Evolutionary conservation across 1,284 basidiomycete genomes (phyloP).

Genomic region (Microbotryum lychnidis-dioicae): DNA sequence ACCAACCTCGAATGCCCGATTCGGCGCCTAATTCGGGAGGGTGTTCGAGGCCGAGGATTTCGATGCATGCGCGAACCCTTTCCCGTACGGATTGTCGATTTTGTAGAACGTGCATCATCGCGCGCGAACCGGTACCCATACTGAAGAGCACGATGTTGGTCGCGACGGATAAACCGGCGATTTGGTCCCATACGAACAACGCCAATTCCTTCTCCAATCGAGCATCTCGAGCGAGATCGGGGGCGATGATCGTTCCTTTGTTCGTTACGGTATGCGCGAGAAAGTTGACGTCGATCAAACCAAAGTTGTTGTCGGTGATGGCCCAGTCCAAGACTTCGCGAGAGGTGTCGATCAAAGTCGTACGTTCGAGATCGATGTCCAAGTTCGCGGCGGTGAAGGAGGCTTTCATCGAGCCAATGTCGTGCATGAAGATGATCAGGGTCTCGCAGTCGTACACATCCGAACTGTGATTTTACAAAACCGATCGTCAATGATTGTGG

Average conservation of each 20-base stretch:
- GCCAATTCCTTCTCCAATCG: conserved; percentile 55
- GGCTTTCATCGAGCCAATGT: conserved; percentile 79
- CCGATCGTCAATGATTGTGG: neutral
- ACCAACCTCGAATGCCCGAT: conserved; percentile 23
- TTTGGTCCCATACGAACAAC: conserved; percentile 90
- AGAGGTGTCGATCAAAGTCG: conserved; percentile 81
- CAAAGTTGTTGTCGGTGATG: conserved; percentile 49
- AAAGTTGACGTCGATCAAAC: conserved; percentile 79
- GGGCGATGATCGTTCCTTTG: conserved; percentile 29
- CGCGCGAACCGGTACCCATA: conserved; percentile 70
- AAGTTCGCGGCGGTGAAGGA: conserved; percentile 65
- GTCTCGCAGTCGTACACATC: conserved; percentile 56
- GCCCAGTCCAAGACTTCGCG: conserved; percentile 72
- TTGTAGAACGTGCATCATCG: conserved; percentile 64
- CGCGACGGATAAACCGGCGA: conserved; percentile 49
- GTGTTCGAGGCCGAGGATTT: conserved; percentile 26
- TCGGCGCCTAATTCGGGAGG: conserved; percentile 22
- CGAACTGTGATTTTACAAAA: conserved; percentile 42
- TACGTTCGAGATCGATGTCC: conserved; percentile 65
- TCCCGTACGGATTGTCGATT: conserved; percentile 42
- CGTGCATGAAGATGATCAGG: conserved; percentile 75
- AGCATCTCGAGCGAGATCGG: conserved; percentile 39
- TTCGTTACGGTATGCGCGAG: conserved; percentile 55
- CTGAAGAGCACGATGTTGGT: conserved; percentile 71
- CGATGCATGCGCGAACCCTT: conserved; percentile 20